Percentiles rank a stretch among this genome's conserved stretches.
Evolutionary conservation across 768 basidiomycete genomes (phyloP).

Genomic region (Mycena floridula): DNA sequence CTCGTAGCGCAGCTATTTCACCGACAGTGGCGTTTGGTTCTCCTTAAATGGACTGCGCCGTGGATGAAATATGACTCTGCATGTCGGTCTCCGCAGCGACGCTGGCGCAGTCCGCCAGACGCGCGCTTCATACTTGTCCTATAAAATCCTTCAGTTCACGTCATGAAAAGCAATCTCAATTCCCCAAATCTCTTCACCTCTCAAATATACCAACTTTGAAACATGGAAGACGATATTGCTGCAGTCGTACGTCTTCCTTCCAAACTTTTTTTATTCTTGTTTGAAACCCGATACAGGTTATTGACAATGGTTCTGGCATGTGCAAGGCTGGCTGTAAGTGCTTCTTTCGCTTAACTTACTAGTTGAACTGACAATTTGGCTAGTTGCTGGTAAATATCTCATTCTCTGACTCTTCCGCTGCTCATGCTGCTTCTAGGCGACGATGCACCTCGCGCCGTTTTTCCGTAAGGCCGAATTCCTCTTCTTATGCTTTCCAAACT

Average conservation of each 20-base stretch:
- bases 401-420: slow-evolving; percentile 11
- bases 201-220: not conserved
- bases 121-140: too few species aligned
- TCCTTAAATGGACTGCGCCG: too few species aligned
- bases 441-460: slow-evolving; percentile 88
- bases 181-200: too few species aligned
- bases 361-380: slow-evolving; percentile 5
- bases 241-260: slow-evolving; percentile 31
- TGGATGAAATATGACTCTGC: too few species aligned
- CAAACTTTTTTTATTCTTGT: not conserved
- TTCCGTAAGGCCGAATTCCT: slow-evolving; percentile 63
- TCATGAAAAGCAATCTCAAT: too few species aligned
- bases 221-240: slow-evolving; percentile 64
- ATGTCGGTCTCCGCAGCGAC: too few species aligned
- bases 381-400: slow-evolving; percentile 55
- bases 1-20: too few species aligned
- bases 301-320: slow-evolving; percentile 39
- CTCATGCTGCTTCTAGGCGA: too few species aligned
- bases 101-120: too few species aligned
- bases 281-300: slow-evolving; percentile 44
- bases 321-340: slow-evolving; percentile 82
- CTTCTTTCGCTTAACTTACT: slow-evolving; percentile 7
- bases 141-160: too few species aligned
- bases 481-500: not conserved
- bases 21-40: too few species aligned